These are phyloP conservation scores for Paramecium octaurelia DNA, from an alignment of 73 alveolate genomes.

Conservation along the genomic window DNA sequence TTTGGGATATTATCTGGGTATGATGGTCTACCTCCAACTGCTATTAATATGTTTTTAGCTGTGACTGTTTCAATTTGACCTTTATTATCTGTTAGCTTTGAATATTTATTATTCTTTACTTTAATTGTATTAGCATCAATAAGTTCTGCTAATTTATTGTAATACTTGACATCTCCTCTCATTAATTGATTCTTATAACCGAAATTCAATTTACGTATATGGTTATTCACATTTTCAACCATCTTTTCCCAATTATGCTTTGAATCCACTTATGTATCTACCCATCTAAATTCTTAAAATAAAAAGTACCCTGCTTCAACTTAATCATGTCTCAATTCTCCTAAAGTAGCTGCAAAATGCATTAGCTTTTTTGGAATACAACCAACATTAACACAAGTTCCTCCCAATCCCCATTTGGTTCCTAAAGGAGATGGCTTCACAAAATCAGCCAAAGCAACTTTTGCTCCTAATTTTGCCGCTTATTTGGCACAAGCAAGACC, in stretches of 20 bases:
- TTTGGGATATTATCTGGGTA: constrained; percentile 60
- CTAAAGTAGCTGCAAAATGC: constrained; percentile 96
- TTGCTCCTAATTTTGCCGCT: constrained; percentile 91
- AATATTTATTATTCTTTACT: background rate
- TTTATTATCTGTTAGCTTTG: constrained; percentile 73
- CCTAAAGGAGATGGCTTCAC: constrained; percentile 97
- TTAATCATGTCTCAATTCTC: constrained; percentile 79
- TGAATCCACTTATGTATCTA: constrained; percentile 56
- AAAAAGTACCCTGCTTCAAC: constrained; percentile 71
- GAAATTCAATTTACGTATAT: constrained; percentile 83
- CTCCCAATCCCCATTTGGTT: constrained; percentile 92
- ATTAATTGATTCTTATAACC: constrained; percentile 86
- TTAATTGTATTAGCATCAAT: constrained; percentile 92
- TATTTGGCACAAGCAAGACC: constrained; percentile 96
- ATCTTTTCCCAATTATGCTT: constrained; percentile 89
- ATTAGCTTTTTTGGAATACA: constrained; percentile 99
- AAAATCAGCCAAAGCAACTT: constrained; percentile 96
- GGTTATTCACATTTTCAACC: constrained; percentile 85
- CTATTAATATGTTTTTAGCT: constrained; percentile 81
- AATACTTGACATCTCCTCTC: constrained; percentile 79
- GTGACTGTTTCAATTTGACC: constrained; percentile 78
- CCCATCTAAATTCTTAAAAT: constrained; percentile 31
- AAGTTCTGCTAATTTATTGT: constrained; percentile 92
- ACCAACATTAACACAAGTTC: constrained; percentile 99
- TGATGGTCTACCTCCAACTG: constrained; percentile 95